Evolutionary conservation across 257 asterid species (phyloP).

Genomic region (Echites panduratus): DNA sequence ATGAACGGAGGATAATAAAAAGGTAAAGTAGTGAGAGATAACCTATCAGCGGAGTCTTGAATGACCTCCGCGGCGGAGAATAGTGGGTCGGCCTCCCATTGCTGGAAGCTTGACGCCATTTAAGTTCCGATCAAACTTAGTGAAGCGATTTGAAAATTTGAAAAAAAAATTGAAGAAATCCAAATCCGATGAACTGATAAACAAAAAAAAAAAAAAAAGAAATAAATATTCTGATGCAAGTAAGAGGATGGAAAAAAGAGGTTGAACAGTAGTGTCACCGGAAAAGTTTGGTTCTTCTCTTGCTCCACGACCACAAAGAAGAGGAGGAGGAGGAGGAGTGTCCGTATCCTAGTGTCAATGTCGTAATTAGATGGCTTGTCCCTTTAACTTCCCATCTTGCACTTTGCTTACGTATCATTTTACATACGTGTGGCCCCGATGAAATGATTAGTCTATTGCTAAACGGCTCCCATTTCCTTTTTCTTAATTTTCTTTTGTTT

Average conservation of each 20-base stretch:
- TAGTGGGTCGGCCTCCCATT: conserved; percentile 42
- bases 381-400: neutral
- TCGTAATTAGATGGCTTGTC: neutral
- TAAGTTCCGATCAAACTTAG: neutral
- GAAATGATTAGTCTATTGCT: neutral
- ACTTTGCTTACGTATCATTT: neutral
- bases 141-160: neutral
- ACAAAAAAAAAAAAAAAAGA: neutral
- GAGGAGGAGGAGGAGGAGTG: neutral
- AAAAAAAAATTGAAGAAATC: neutral
- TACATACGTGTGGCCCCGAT: neutral
- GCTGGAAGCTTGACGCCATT: conserved; percentile 23
- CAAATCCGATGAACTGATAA: neutral
- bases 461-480: neutral
- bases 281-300: neutral
- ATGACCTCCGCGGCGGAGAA: conserved; percentile 44
- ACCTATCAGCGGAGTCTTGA: conserved; percentile 47
- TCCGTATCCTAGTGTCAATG: neutral
- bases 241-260: neutral
- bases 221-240: neutral
- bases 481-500: too few relatives aligned
- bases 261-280: neutral
- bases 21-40: conserved; percentile 18
- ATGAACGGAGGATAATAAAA: neutral
- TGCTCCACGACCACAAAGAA: neutral